These are phyloP conservation scores for Ogataea hybrid DNA, from an alignment of 1,139 yeast species.

Conservation along the genomic window DNA sequence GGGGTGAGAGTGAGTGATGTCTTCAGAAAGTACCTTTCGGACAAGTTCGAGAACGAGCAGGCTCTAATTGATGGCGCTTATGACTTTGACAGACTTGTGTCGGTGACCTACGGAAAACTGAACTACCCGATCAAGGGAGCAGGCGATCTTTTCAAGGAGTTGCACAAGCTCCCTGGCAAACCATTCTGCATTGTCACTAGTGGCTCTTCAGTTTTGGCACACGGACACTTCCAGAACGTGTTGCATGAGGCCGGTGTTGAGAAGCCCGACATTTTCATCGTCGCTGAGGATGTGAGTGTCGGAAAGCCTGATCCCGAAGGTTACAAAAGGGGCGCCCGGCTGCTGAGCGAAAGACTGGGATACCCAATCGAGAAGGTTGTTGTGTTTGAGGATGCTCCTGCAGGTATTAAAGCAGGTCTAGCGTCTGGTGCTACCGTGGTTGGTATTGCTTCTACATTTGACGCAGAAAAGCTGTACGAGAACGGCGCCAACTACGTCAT, in stretches of 20 bases:
- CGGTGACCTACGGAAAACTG: conserved; percentile 65
- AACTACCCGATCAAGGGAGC: conserved; percentile 80
- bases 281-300: conserved; percentile 71
- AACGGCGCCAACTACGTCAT: conserved; percentile 84
- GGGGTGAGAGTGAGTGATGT: conserved; percentile 84
- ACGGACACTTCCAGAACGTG: conserved; percentile 73
- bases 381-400: conserved; percentile 87
- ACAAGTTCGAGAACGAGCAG: conserved; percentile 52
- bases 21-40: conserved; percentile 71
- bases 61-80: conserved; percentile 51
- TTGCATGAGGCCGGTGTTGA: conserved; percentile 40
- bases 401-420: conserved; percentile 82
- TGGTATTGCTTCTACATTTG: conserved; percentile 81
- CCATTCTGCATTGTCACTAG: conserved; percentile 83
- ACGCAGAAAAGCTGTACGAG: conserved; percentile 61
- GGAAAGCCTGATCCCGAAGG: conserved; percentile 84
- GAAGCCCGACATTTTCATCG: conserved; percentile 70
- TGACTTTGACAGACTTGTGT: conserved; percentile 67
- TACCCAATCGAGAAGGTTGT: conserved; percentile 44
- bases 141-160: conserved; percentile 55
- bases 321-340: conserved; percentile 58
- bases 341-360: conserved; percentile 50
- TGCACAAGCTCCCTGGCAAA: conserved; percentile 43
- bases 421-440: conserved; percentile 81
- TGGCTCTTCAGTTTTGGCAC: conserved; percentile 74